Percentiles rank a stretch among this genome's conserved stretches.
These are phyloP conservation scores for Coniochaeta sp. DNA, from an alignment of 2,329 filamentous ascomycete genomes.

Conservation along the genomic window DNA sequence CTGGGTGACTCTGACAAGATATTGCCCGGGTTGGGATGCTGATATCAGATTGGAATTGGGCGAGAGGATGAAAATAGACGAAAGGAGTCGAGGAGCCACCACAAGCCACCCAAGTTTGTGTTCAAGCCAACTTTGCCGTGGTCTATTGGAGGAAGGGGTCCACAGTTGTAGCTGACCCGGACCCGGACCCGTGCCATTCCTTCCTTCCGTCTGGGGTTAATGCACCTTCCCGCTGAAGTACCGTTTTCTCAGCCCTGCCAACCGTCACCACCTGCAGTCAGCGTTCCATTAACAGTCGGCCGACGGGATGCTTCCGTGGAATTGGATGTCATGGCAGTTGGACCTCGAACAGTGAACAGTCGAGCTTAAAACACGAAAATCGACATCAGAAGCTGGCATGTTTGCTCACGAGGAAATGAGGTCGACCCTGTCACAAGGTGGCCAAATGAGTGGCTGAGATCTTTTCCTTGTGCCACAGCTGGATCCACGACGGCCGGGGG, in stretches of 20 bases:
- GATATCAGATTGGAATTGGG: neutral
- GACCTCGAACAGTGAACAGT: no score
- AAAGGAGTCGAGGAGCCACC: neutral
- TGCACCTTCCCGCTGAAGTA: neutral
- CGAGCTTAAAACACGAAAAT: neutral
- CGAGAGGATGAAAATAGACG: neutral
- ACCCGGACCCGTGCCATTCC: no score
- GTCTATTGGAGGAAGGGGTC: no score
- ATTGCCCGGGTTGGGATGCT: neutral
- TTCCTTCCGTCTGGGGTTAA: neutral
- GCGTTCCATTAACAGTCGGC: neutral
- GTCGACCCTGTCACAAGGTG: neutral
- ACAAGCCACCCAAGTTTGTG: neutral
- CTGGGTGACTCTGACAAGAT: neutral
- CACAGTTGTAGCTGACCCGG: no score
- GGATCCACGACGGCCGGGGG: no score
- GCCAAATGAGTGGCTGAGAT: no score
- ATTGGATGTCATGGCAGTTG: neutral
- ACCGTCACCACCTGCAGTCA: neutral
- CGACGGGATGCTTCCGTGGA: no score
- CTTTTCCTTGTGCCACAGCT: no score
- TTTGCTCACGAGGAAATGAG: neutral
- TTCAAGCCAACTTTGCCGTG: no score
- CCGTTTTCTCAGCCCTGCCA: neutral
- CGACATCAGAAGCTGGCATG: neutral